Base-by-base conservation (phyloP, 2,329 filamentous ascomycete genomes). In the Paecilomyces fulvus region DNA sequence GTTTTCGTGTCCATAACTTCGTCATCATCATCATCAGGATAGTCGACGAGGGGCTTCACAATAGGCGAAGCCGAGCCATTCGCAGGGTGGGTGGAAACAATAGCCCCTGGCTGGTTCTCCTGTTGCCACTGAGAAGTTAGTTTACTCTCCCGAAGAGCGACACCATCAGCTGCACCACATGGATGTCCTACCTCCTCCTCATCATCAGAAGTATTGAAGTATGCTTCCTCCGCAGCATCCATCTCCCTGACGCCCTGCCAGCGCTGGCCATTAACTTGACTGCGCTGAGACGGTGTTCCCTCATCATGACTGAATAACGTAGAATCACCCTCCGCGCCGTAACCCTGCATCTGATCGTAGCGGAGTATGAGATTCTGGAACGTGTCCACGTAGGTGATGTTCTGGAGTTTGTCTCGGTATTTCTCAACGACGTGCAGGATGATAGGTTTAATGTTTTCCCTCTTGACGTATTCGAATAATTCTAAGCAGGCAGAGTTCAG, bases 401-500 rank as follows among this genome's bases (percentile, higher is more conserved):
- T 77, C 61, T 87, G 79, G 51, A 97, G 72, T 66, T 86, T 87
- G 12, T 92, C 88, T 21, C 91, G 84, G 67, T 92, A 91, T 54
- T 87, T 89, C 63, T 90, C 87, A 10, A 95, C 90, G 21, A 97
- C 77, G 67, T 96, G 89, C 60, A 86, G 85, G 56, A 95, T 85
- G 51, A 96, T 78, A 12, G 88, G 84, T 70, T 91, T 95, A 65
- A 92, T 81, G 55, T 85, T 85, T 65, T 95, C 89, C 67, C 86
- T 85, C 69, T 87, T 90, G 65, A 97, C 89, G 66, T 87, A 91
- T 66, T 95, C 91, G 62, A 99, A 97, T 49, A 99, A 83, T 67
- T 99, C 94, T 9, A 97, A 80, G 64, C 90, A 96, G 8, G 92
- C 92, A 0, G 92, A 97, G 71, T 94, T 95, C 30, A 97, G 80